Percentiles rank a stretch among this genome's conserved stretches.
Evolutionary conservation across 352 stramenopile genomes (phyloP).

Genomic region (Phytophthora cactorum): DNA sequence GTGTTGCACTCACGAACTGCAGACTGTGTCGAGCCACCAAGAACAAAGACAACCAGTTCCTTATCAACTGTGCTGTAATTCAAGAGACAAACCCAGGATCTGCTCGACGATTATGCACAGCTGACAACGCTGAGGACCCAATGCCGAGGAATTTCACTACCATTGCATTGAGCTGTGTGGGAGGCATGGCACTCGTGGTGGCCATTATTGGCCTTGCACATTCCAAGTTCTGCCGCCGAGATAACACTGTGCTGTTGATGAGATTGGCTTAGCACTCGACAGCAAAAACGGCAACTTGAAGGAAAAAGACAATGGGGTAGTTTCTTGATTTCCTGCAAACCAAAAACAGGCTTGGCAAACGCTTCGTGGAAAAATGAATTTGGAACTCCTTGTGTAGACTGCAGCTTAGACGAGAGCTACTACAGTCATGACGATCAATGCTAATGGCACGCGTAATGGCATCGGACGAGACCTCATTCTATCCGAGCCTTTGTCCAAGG

Average conservation of each 20-base stretch:
- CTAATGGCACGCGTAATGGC: not conserved
- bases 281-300: not conserved
- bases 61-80: constrained; percentile 23
- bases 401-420: not conserved
- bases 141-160: constrained; percentile 8
- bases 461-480: not conserved
- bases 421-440: not conserved
- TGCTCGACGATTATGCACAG: not conserved
- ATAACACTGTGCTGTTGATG: constrained; percentile 5
- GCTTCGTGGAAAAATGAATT: no score
- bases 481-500: constrained; percentile 1
- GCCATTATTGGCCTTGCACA: constrained; percentile 25
- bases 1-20: constrained; percentile 43
- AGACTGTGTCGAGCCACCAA: constrained; percentile 55
- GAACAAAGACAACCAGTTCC: constrained; percentile 55
- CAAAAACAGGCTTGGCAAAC: no score
- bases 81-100: not conserved
- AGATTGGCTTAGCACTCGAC: constrained; percentile 15
- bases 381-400: no score
- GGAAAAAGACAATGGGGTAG: not conserved
- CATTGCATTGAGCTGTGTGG: constrained; percentile 15
- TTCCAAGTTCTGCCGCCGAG: constrained; percentile 13
- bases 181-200: constrained; percentile 24
- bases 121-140: not conserved
- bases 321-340: no score